Evolutionary conservation across 2,329 filamentous ascomycete species (phyloP).

Genomic region (Aureobasidium sp.): DNA sequence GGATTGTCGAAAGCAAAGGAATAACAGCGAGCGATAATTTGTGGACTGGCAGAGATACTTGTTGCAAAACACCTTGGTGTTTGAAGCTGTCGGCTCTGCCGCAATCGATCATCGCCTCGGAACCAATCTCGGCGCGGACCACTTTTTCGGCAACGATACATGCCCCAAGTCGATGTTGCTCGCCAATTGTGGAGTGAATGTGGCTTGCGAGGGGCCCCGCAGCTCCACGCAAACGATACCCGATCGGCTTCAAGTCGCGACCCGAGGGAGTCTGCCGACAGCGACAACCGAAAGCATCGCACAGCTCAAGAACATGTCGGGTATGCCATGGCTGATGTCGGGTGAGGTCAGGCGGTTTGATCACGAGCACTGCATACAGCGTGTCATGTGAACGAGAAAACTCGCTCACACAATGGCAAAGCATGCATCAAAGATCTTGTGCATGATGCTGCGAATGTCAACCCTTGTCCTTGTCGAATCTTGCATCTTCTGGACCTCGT

Average conservation of each 20-base stretch:
- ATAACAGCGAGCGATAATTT: no score
- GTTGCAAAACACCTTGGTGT: background rate
- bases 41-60: background rate
- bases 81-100: background rate
- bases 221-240: background rate
- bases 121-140: background rate
- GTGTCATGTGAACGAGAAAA: background rate
- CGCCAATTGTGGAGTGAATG: background rate
- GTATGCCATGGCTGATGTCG: background rate
- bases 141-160: background rate
- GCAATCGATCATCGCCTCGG: background rate
- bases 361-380: no score
- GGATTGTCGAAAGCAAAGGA: background rate
- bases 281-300: background rate
- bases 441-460: slow-evolving; percentile 34
- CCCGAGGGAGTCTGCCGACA: background rate
- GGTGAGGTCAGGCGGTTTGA: no score
- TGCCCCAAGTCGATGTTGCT: background rate
- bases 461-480: slow-evolving; percentile 32
- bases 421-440: slow-evolving; percentile 43
- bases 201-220: background rate
- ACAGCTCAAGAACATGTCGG: background rate
- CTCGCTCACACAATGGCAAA: slow-evolving; percentile 47
- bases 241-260: background rate
- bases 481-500: slow-evolving; percentile 34